Evolutionary conservation across 2,329 filamentous ascomycete genomes (phyloP).

Genomic region (Colletotrichum sp.): DNA sequence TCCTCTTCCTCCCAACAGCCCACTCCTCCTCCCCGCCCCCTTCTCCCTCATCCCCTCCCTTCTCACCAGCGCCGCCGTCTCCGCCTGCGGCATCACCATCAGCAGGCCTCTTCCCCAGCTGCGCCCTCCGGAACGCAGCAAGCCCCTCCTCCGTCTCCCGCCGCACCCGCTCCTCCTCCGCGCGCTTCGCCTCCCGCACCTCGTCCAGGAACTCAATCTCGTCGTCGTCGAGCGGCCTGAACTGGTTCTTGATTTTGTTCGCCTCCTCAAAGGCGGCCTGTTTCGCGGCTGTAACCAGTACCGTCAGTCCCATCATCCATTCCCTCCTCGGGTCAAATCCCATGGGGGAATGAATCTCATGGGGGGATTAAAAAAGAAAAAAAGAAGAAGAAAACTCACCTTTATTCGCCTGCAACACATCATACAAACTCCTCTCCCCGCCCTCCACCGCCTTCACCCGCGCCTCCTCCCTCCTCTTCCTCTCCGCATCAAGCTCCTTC

Average conservation of each 20-base stretch:
- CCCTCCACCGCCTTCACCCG: constrained; percentile 45
- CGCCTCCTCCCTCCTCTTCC: constrained; percentile 57
- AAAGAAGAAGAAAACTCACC: too few species aligned
- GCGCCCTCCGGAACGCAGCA: constrained; percentile 58
- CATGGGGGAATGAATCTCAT: too few species aligned
- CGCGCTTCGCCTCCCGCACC: constrained; percentile 52
- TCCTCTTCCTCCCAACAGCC: constrained; percentile 39
- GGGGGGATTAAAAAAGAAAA: too few species aligned
- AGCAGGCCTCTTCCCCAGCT: constrained; percentile 32
- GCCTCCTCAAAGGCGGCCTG: constrained; percentile 83
- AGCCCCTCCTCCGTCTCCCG: constrained; percentile 64
- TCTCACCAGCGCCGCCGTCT: constrained; percentile 6
- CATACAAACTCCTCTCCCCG: constrained; percentile 70
- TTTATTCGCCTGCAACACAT: constrained; percentile 83
- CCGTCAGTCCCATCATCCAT: neutral
- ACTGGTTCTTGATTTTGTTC: constrained; percentile 75
- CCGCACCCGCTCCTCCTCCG: constrained; percentile 58
- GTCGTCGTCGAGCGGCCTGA: constrained; percentile 77
- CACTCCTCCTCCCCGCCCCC: constrained; percentile 30
- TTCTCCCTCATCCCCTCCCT: constrained; percentile 28
- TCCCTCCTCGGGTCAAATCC: neutral
- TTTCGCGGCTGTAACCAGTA: constrained; percentile 65
- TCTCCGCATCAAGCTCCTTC: constrained; percentile 66
- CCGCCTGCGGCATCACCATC: neutral
- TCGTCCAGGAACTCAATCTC: constrained; percentile 77